Evolutionary conservation across 495 filamentous ascomycete genomes (phyloP), one percentile per base, ranked within the genome.

Genomic region (Collariella sp.): DNA sequence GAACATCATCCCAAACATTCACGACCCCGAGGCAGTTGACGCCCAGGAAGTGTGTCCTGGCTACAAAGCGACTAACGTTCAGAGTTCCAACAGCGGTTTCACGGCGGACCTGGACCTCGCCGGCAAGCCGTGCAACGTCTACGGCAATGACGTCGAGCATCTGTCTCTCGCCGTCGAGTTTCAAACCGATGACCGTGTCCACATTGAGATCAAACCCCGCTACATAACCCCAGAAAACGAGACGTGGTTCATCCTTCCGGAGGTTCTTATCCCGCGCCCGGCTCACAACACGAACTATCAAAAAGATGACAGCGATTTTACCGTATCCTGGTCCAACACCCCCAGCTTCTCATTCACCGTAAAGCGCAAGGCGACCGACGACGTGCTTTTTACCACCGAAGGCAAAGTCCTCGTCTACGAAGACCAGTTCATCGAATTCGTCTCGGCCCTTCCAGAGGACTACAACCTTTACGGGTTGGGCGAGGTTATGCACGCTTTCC

Each of bases 391-490:
- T 60, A 80, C 85, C 24, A 89, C 88, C 3, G 72, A 80, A n/a
- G 85, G 77, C 0, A 77, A 73, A 9, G 62, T 73, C 16, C 72
- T 95, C 18, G 72, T 95, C 16, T 95, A 87, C 58, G 84, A 95
- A 65, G 77, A 80, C 39, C 89, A 95, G 68, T 95, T 90, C 62
- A 72, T 93, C 40, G 83, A 87, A 13, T 79, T 95, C 33, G 79
- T 76, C 13, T 90, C 86, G 7, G 70, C 75, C 54, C 73, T 93
- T 7, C 89, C 87, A 1, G 73, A 83, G 22, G 74, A 83, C 44
- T 88, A 89, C 12, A 83, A 88, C 55, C 69, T 95, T 7, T 95
- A 95, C 60, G 89, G 89, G 3, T 72, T 95, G 9, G 89, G 89
- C 13, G 89, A 95, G 67, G 82, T 86, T 43, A 84, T 81, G 7